Evolutionary conservation across 352 stramenopile genomes (phyloP), one percentile per base, ranked within the genome.

Genomic region (Phytophthora pseudosyringae): DNA sequence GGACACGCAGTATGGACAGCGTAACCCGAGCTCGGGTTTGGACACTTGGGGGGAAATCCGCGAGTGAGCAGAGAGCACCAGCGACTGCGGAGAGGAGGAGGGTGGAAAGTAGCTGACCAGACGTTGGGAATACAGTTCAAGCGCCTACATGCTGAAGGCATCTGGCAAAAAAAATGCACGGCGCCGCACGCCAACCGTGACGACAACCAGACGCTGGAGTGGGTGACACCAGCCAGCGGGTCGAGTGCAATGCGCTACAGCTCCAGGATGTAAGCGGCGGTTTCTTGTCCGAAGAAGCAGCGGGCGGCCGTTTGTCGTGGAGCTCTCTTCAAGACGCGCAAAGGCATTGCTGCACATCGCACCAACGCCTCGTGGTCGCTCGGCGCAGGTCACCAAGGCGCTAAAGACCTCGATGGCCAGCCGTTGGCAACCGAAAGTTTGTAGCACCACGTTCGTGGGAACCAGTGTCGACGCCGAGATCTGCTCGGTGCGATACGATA

Each of bases 41-140:
- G 41, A 25, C 21, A 15, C 33, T 10, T 31, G 16, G 31, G 44
- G 11, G 32, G 31, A 36, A 43, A 60, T 55, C 39, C 44, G 44
- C 44, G n/a, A 28, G 35, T 57, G 49, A 46, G 26, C 16, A 57
- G 33, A 33, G 46, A 52, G 28, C 13, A 21, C 21, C 1, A 2
- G 31, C 46, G 29, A 48, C 41, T 48, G 41, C 41, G 3, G 28
- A 2, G 15, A 6, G 26, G 26, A 26, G 6, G 29, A 33, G 21
- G 43, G 26, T 12, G 29, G 44, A 51, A 51, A 51, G 18, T 10
- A 52, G 46, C 46, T 52, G 46, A 43, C 18, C 43, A 52, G 43
- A 53, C 26, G 53, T 49, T 49, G 25, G 26, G 29, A 16, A 39
- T 36, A 51, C 44, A 38, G 44, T 51, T 51, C 13, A 28, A 18